These are phyloP conservation scores for Fusarium acutatum DNA, from an alignment of 2,329 filamentous ascomycete genomes.

Conservation along the genomic window DNA sequence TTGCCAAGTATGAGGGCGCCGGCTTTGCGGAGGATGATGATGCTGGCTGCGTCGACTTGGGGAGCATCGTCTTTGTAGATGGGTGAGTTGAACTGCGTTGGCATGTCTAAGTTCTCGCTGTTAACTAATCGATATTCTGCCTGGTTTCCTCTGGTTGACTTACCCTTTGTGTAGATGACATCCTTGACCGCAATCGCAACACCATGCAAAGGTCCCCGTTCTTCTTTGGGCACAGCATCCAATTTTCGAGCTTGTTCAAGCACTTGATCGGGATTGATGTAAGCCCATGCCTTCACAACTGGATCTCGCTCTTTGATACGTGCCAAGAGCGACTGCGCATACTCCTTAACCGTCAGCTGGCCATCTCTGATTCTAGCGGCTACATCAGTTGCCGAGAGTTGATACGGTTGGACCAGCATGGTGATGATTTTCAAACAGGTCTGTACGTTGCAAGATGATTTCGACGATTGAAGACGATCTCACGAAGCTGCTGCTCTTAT, in stretches of 20 bases:
- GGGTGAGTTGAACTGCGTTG: slow-evolving; percentile 62
- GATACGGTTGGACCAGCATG: background rate
- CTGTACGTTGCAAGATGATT: accelerated
- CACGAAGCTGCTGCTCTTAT: background rate
- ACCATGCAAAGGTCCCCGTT: slow-evolving; percentile 7
- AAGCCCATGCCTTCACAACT: background rate
- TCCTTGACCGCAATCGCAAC: slow-evolving; percentile 21
- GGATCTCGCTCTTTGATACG: slow-evolving; percentile 15
- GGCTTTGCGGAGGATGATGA: slow-evolving; percentile 61
- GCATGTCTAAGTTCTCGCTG: slow-evolving; percentile 54
- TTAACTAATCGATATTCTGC: accelerated
- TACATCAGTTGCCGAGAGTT: background rate
- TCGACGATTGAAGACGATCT: background rate
- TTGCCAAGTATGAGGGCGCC: slow-evolving; percentile 61
- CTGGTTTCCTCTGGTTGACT: background rate
- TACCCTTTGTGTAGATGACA: slow-evolving; percentile 21
- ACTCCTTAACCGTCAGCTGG: slow-evolving; percentile 29
- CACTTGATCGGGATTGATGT: background rate
- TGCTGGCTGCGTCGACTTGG: slow-evolving; percentile 59
- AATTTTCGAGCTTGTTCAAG: background rate
- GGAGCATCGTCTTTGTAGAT: slow-evolving; percentile 57
- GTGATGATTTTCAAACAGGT: accelerated
- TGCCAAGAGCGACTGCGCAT: background rate
- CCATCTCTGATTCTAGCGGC: background rate
- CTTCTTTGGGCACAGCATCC: background rate